Base-by-base conservation (phyloP, 192 early-diverging fungal genomes). In the Coemansia sp. region DNA sequence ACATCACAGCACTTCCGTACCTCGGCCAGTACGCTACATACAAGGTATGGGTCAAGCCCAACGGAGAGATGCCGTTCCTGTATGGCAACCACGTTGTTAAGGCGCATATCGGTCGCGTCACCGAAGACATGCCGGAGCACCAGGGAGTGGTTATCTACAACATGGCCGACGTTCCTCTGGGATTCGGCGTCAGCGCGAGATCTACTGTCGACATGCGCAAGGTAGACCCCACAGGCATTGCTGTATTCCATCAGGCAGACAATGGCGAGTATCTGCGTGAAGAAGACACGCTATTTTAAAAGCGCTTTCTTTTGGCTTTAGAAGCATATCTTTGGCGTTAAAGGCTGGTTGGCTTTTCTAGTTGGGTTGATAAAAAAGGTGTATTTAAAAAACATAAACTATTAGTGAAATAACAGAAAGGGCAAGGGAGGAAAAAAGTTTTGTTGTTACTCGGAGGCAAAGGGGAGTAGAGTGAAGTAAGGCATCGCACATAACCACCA, bases 31-130 rank as follows among this genome's bases (percentile, higher is more conserved):
- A 96, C 76, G 94, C 97, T 52, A 82, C 93, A 89, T 93, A 96
- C 87, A 97, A 99, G 82, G 90, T 99, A 58, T 99, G 97, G 96
- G 90, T 99, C 55, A 99, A 98, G 78, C 95, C 97, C 42, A 96
- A 93, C 72, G 97, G 97, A 57, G 97, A 99, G 82, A 98, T 96
- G 96, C 92, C 94, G 10, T 99, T 94, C 85, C 66, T 99, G 64
- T 99, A 99, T 71, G 96, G 97, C 12, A 99, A 99, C 86, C 91
- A 99, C 73, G 87, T 98, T 48, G 86, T 96, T 60, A 99, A 97
- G 78, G 97, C 96, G 10, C 97, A 99, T 72, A 83, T 99, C 64
- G 95, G 96, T 18, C 84, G 97, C 49, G 94, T 97, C 60, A 97
- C 97, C 7, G 97, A 99, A 72, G 96, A 99, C 78, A 97, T 94